Percentiles rank a stretch among this genome's conserved stretches.
Conservation (phyloP, 2,329 filamentous ascomycete species). For the Aureobasidium sp. region DNA sequence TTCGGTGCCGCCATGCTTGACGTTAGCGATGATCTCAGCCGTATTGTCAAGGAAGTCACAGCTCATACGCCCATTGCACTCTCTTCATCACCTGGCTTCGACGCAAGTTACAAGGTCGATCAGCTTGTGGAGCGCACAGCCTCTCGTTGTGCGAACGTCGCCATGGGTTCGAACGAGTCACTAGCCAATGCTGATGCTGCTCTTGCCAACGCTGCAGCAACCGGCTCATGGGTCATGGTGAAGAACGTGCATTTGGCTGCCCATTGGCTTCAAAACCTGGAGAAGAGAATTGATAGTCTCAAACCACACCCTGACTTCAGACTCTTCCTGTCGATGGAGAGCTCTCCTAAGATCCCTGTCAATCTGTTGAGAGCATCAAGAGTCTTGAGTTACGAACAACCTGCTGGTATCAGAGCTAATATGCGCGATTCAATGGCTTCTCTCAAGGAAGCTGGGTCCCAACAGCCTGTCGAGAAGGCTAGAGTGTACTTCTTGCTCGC, state of each 20-base stretch:
- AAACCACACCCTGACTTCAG: slow-evolving; percentile 91
- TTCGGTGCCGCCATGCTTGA: slow-evolving; percentile 82
- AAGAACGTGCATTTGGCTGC: slow-evolving; percentile 98
- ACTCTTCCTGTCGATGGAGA: slow-evolving; percentile 96
- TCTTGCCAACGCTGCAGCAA: slow-evolving; percentile 83
- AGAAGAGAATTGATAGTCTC: slow-evolving; percentile 92
- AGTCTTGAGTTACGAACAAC: slow-evolving; percentile 96
- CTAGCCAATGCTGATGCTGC: slow-evolving; percentile 90
- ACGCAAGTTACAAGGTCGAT: slow-evolving; percentile 98
- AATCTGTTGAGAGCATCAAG: slow-evolving; percentile 89
- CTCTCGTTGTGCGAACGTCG: slow-evolving; percentile 87
- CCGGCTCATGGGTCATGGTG: slow-evolving; percentile 91
- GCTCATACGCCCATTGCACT: slow-evolving; percentile 81
- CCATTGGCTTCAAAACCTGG: slow-evolving; percentile 91
- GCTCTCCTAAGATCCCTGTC: slow-evolving; percentile 91
- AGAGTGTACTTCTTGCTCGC: slow-evolving; percentile 85
- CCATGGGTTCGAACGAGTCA: slow-evolving; percentile 97
- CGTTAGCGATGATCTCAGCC: slow-evolving; percentile 74
- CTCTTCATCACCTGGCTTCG: slow-evolving; percentile 91
- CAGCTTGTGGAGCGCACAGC: slow-evolving; percentile 78
- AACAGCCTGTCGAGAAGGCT: slow-evolving; percentile 78
- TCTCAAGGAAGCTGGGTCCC: slow-evolving; percentile 41
- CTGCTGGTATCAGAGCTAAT: slow-evolving; percentile 90
- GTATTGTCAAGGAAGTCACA: slow-evolving; percentile 76
- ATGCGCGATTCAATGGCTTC: slow-evolving; percentile 96